Evolutionary conservation across 2,329 filamentous ascomycete genomes (phyloP).

Genomic region (Diaporthe vaccinii): DNA sequence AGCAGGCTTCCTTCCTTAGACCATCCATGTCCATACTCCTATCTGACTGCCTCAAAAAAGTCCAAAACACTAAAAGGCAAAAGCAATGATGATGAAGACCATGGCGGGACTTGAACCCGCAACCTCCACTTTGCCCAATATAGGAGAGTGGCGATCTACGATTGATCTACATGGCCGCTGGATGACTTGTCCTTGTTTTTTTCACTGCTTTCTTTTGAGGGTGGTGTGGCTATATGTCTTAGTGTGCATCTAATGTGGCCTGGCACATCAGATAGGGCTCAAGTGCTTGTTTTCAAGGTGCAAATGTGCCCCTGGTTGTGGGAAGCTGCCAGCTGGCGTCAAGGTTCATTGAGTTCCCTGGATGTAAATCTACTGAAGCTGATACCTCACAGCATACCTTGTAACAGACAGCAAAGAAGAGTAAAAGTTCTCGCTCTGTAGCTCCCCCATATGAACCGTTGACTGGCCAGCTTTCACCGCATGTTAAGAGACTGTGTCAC

Average conservation of each 20-base stretch:
- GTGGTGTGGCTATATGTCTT: neutral
- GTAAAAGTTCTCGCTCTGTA: neutral
- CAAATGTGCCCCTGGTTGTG: neutral
- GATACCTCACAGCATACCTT: neutral
- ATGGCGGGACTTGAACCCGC: slow-evolving; percentile 42
- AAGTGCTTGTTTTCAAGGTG: neutral
- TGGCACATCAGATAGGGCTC: neutral
- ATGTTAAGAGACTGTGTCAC: neutral
- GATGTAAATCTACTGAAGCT: neutral
- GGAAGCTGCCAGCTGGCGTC: neutral
- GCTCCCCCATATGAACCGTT: neutral
- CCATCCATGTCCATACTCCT: neutral
- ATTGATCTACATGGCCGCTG: slow-evolving; percentile 40
- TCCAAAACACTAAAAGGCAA: neutral
- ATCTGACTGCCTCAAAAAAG: neutral
- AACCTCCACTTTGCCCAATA: slow-evolving; percentile 38
- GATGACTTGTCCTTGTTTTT: neutral
- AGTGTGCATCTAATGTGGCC: no score
- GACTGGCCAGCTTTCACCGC: neutral
- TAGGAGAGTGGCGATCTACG: slow-evolving; percentile 42
- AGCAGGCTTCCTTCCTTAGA: neutral
- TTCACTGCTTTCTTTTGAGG: neutral
- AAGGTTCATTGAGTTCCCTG: neutral
- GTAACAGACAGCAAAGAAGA: no score
- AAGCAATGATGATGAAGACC: slow-evolving; percentile 29